Conservation (phyloP, 345 rosid genomes). For the Linum tenue region DNA sequence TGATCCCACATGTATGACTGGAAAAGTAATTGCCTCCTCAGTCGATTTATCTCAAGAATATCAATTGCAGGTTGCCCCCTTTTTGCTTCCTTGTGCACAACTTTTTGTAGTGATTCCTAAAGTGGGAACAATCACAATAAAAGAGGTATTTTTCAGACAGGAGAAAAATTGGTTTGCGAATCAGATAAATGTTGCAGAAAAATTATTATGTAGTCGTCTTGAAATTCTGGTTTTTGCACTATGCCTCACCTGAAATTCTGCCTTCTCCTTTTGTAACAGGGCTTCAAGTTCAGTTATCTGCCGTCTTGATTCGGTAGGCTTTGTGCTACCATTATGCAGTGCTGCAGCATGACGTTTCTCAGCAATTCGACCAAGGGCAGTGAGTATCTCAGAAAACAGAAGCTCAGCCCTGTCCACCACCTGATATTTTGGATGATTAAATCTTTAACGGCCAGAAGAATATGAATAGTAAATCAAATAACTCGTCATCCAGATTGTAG, state of each 20-base stretch:
- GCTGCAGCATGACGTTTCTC: slow-evolving; percentile 7
- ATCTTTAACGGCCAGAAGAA: not conserved
- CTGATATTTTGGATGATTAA: slow-evolving; percentile 15
- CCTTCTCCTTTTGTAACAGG: slow-evolving; percentile 15
- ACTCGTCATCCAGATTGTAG: not conserved
- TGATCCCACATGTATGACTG: slow-evolving; percentile 19
- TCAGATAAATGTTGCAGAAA: too few species aligned
- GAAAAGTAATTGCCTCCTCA: slow-evolving; percentile 15
- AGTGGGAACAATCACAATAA: slow-evolving; percentile 1
- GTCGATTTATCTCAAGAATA: slow-evolving; percentile 19
- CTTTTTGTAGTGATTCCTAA: slow-evolving; percentile 9
- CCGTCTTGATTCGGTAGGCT: slow-evolving; percentile 10
- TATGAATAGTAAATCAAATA: not conserved
- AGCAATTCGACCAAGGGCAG: slow-evolving; percentile 10
- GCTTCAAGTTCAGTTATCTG: slow-evolving; percentile 10
- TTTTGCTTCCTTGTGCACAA: slow-evolving; percentile 6
- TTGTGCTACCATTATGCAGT: slow-evolving; percentile 6
- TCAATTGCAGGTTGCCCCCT: slow-evolving; percentile 17
- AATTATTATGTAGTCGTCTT: not conserved
- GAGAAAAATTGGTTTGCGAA: too few species aligned
- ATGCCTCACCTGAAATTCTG: slow-evolving; percentile 26
- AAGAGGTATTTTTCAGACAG: not conserved
- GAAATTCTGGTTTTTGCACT: not conserved
- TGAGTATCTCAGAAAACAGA: slow-evolving; percentile 10
- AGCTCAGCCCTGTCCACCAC: slow-evolving; percentile 12